Conservation (phyloP, 1,139 yeast species). For the Yamadazyma songkhlaensis region DNA sequence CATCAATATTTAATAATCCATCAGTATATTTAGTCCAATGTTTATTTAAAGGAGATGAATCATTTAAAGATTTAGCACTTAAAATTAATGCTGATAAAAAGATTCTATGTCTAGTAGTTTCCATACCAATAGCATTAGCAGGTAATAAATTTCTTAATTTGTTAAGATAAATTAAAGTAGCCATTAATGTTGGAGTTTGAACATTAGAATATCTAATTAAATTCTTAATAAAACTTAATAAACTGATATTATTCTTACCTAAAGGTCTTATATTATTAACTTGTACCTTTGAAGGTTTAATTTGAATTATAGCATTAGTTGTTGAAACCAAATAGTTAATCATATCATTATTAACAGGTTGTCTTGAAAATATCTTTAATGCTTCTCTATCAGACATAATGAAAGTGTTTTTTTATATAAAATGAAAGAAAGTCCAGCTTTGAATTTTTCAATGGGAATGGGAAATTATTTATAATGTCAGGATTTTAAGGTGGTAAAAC, state of each 20-base stretch:
- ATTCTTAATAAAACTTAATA: conserved; percentile 65
- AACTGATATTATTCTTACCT: conserved; percentile 21
- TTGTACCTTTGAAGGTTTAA: conserved; percentile 23
- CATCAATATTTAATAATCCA: conserved; percentile 71
- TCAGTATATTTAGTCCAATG: conserved; percentile 94
- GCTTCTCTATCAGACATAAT: conserved; percentile 56
- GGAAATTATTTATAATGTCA: no score
- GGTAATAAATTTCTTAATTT: conserved; percentile 78
- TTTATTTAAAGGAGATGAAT: conserved; percentile 89
- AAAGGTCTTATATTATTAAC: conserved; percentile 20
- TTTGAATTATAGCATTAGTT: conserved; percentile 73
- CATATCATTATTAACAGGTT: conserved; percentile 79
- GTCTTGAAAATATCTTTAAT: conserved; percentile 68
- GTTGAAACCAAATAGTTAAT: conserved; percentile 75
- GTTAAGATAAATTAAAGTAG: conserved; percentile 77
- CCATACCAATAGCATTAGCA: conserved; percentile 87
- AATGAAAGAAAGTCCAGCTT: conserved; percentile 2
- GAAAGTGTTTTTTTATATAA: neutral
- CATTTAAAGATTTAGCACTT: conserved; percentile 89
- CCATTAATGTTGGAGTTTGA: conserved; percentile 93
- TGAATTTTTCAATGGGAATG: no score
- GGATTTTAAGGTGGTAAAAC: no score
- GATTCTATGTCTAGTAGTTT: conserved; percentile 89
- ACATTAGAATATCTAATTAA: conserved; percentile 82
- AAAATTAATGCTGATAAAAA: conserved; percentile 84